Percentiles rank a stretch among this genome's conserved stretches.
phyloP scores from a whole-genome alignment of 495 filamentous ascomycete genomes.

The Podospora fimiseda region DNA sequence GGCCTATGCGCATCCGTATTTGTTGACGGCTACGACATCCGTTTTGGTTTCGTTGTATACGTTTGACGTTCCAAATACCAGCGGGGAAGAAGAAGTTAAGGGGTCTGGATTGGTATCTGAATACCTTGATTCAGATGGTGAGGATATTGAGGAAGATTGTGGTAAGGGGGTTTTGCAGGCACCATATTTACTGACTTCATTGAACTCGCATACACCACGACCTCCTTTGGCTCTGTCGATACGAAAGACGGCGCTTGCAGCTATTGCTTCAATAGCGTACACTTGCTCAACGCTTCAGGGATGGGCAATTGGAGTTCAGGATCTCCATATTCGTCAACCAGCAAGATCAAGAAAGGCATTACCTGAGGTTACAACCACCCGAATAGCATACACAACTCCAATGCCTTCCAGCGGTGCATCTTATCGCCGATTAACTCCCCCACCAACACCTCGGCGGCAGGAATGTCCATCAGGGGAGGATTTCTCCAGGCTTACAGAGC shows the following conservation, averaged over 20 bases:
- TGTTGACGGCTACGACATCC: conserved; percentile 67
- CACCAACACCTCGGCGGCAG: conserved; percentile 9
- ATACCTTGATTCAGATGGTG: neutral
- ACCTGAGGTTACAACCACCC: conserved; percentile 44
- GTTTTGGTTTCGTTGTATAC: conserved; percentile 71
- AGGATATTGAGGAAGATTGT: neutral
- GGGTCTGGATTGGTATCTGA: neutral
- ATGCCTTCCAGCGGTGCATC: conserved; percentile 11
- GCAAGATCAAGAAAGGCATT: conserved; percentile 17
- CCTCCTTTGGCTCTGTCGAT: conserved; percentile 76
- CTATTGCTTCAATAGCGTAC: conserved; percentile 81
- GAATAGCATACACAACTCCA: conserved; percentile 37
- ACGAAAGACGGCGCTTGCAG: conserved; percentile 50
- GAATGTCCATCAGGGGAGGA: neutral
- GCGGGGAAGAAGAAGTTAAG: neutral
- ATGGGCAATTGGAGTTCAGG: conserved; percentile 89
- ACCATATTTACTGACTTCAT: conserved; percentile 64
- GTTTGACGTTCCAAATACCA: conserved; percentile 37
- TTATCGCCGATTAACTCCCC: conserved; percentile 18
- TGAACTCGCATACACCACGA: conserved; percentile 74
- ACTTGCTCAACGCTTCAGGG: conserved; percentile 61
- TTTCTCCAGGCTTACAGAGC: conserved; percentile 13
- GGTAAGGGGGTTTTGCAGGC: conserved; percentile 6
- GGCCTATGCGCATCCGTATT: conserved; percentile 66
- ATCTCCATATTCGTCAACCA: conserved; percentile 55